Evolutionary conservation across 1,139 yeast species (phyloP).

Genomic region (Candida tetrigidarum): DNA sequence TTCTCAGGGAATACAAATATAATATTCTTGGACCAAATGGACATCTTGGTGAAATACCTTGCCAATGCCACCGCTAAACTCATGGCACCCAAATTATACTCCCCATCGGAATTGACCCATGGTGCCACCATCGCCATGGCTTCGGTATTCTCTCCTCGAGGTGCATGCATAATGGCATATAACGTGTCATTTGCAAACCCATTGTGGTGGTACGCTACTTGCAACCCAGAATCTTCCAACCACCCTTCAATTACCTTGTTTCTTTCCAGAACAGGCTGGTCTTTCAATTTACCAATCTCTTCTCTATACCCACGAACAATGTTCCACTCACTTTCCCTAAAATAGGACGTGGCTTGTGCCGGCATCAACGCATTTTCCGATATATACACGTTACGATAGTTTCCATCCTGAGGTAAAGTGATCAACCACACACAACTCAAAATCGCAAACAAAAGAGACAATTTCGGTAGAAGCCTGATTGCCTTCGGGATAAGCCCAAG

Average conservation of each 20-base stretch:
- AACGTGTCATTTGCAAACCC: slow-evolving; percentile 47
- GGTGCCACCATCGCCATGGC: slow-evolving; percentile 93
- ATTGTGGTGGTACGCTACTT: slow-evolving; percentile 55
- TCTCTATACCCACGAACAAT: slow-evolving; percentile 82
- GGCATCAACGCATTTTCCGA: slow-evolving; percentile 98
- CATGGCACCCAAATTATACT: slow-evolving; percentile 78
- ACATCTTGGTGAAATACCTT: slow-evolving; percentile 80
- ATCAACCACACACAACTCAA: slow-evolving; percentile 70
- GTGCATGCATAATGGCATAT: slow-evolving; percentile 88
- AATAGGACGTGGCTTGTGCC: slow-evolving; percentile 90
- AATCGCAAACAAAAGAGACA: slow-evolving; percentile 64
- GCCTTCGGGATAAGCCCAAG: slow-evolving; percentile 63
- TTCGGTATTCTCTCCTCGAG: slow-evolving; percentile 96
- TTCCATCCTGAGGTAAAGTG: slow-evolving; percentile 79
- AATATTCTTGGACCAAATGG: slow-evolving; percentile 95
- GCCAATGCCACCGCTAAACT: slow-evolving; percentile 75
- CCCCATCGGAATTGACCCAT: slow-evolving; percentile 66
- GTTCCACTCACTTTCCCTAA: slow-evolving; percentile 95
- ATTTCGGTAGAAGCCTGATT: slow-evolving; percentile 57
- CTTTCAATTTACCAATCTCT: slow-evolving; percentile 49
- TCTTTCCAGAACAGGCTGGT: slow-evolving; percentile 35
- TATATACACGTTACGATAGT: slow-evolving; percentile 80
- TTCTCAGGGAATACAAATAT: slow-evolving; percentile 83
- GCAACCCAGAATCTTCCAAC: slow-evolving; percentile 75
- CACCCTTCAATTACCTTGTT: slow-evolving; percentile 56